Percentiles rank a stretch among this genome's conserved stretches.
Evolutionary conservation across 768 basidiomycete genomes (phyloP).

Genomic region (Boletus barrowsii): DNA sequence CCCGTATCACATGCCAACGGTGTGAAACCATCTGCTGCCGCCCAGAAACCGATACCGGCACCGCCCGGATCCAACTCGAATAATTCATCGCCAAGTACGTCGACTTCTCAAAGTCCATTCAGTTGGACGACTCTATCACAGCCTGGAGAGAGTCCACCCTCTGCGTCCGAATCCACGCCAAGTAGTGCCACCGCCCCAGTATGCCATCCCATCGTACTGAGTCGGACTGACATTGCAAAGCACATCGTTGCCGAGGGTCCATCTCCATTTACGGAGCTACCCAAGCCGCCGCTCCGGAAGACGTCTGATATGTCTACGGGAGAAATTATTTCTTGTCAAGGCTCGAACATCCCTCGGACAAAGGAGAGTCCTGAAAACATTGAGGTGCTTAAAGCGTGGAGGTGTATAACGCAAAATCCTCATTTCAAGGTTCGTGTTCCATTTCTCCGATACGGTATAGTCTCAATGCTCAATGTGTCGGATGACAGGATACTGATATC

Average conservation of each 20-base stretch:
- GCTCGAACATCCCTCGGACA: conserved; percentile 66
- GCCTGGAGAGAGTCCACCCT: conserved; percentile 32
- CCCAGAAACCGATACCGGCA: conserved; percentile 19
- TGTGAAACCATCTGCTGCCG: conserved; percentile 8
- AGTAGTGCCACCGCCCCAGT: conserved; percentile 28
- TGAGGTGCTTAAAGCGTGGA: conserved; percentile 78
- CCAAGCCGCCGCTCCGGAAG: conserved; percentile 35
- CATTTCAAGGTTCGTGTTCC: conserved; percentile 62
- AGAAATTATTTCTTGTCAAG: conserved; percentile 62
- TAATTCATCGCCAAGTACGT: conserved; percentile 27
- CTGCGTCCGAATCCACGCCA: conserved; percentile 34
- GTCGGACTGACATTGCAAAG: conserved; percentile 49
- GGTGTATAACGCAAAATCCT: conserved; percentile 69
- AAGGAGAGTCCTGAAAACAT: conserved; percentile 69
- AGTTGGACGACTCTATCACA: conserved; percentile 27
- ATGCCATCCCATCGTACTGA: conserved; percentile 19
- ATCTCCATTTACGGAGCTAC: conserved; percentile 49
- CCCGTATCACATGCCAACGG: conserved; percentile 50
- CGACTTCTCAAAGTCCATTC: conserved; percentile 24
- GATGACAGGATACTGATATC: conserved; percentile 65
- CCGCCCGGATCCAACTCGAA: conserved; percentile 15
- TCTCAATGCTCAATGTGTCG: conserved; percentile 6
- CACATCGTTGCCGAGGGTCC: conserved; percentile 52
- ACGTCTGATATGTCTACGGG: conserved; percentile 43
- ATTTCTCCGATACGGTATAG: background rate